These are phyloP conservation scores for Heterobasidion annosum DNA, from an alignment of 1,284 basidiomycete genomes.

Conservation along the genomic window DNA sequence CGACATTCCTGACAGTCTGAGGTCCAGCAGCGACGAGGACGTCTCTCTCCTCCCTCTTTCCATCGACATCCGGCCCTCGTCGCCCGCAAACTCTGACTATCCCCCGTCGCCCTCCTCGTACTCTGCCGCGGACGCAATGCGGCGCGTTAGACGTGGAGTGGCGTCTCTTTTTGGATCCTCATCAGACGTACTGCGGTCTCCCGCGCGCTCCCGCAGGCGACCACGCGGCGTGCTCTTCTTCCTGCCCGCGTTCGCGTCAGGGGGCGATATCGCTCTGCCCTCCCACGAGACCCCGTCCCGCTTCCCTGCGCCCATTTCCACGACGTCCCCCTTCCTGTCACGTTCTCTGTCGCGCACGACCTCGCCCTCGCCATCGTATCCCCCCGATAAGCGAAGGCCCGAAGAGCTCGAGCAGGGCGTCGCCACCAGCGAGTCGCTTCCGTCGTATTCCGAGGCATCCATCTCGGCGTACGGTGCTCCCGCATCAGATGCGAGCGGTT, in stretches of 20 bases:
- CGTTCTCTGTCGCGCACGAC: background rate
- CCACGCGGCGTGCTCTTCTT: constrained; percentile 68
- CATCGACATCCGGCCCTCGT: constrained; percentile 46
- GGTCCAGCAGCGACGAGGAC: constrained; percentile 37
- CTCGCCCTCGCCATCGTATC: constrained; percentile 2
- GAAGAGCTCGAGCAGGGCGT: constrained; percentile 1
- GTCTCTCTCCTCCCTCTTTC: constrained; percentile 57
- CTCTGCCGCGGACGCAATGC: constrained; percentile 33
- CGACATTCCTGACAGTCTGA: constrained; percentile 38
- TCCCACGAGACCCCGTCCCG: background rate
- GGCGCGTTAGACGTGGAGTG: constrained; percentile 48
- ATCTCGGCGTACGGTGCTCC: constrained; percentile 5
- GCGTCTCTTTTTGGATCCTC: constrained; percentile 33
- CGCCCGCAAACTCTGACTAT: constrained; percentile 42
- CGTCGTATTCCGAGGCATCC: constrained; percentile 7
- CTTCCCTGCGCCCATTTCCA: background rate
- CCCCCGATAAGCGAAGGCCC: constrained; percentile 6
- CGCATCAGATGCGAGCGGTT: constrained; percentile 7
- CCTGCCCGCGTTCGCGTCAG: constrained; percentile 57
- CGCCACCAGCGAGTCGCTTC: background rate
- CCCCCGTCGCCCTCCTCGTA: constrained; percentile 30
- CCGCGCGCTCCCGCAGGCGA: constrained; percentile 35
- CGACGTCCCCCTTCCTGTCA: background rate
- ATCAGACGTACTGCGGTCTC: constrained; percentile 29
- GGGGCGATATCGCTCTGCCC: constrained; percentile 8